Conservation (phyloP, 805 yeast genomes). For the Wickerhamiella azyma region DNA sequence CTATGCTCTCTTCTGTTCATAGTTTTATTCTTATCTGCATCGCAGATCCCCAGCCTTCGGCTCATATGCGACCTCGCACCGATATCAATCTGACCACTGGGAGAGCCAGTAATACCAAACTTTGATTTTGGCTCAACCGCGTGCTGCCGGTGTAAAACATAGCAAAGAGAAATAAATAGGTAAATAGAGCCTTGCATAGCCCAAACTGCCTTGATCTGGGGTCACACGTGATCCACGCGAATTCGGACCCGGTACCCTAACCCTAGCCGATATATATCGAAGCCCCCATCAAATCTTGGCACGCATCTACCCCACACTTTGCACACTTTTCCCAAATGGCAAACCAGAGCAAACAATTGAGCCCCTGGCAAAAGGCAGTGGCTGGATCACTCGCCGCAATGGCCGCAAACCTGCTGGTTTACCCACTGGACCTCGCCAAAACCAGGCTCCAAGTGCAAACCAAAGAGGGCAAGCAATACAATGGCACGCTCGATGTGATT, state of each 20-base stretch:
- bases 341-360: conserved; percentile 14
- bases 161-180: too few species aligned
- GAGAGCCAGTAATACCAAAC: too few species aligned
- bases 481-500: conserved; percentile 50
- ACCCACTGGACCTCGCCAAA: conserved; percentile 68
- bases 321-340: conserved; percentile 2
- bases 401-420: conserved; percentile 62
- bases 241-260: not conserved
- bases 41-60: too few species aligned
- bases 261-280: not conserved
- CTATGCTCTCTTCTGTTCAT: too few species aligned
- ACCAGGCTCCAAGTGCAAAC: conserved; percentile 63
- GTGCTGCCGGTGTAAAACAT: too few species aligned
- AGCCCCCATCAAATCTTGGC: not conserved
- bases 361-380: conserved; percentile 67
- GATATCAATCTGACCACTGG: too few species aligned
- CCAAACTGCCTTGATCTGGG: too few species aligned
- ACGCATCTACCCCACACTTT: not conserved
- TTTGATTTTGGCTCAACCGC: too few species aligned
- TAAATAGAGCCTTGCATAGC: too few species aligned
- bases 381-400: conserved; percentile 76
- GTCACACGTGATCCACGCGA: not conserved
- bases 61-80: too few species aligned
- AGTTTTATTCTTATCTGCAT: too few species aligned
- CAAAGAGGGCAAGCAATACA: conserved; percentile 28